These are phyloP conservation scores for Scedosporium dehoogii DNA, from an alignment of 2,329 filamentous ascomycete genomes.

Conservation along the genomic window DNA sequence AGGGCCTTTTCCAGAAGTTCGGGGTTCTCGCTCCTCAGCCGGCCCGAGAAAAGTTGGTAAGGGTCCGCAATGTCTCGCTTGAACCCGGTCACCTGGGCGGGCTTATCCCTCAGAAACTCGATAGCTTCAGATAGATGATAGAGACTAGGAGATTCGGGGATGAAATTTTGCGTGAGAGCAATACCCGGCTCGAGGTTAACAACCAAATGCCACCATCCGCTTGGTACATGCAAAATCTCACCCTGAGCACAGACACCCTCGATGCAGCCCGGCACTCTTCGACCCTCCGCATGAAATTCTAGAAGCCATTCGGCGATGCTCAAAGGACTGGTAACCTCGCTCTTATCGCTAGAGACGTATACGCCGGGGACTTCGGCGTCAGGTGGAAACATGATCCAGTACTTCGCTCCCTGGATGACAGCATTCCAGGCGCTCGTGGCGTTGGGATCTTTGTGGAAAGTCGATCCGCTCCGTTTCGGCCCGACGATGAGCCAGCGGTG, in stretches of 20 bases:
- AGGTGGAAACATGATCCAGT: slow-evolving; percentile 97
- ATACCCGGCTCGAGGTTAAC: slow-evolving; percentile 79
- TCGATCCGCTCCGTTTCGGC: slow-evolving; percentile 77
- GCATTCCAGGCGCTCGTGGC: slow-evolving; percentile 85
- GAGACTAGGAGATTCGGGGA: slow-evolving; percentile 50
- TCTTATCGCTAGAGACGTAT: slow-evolving; percentile 78
- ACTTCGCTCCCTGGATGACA: slow-evolving; percentile 79
- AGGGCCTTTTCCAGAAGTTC: slow-evolving; percentile 58
- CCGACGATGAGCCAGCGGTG: slow-evolving; percentile 90
- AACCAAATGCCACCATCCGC: slow-evolving; percentile 94
- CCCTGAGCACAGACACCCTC: slow-evolving; percentile 79
- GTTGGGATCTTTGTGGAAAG: slow-evolving; percentile 81
- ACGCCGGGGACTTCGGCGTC: slow-evolving; percentile 74
- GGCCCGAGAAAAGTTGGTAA: slow-evolving; percentile 63
- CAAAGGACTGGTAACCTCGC: slow-evolving; percentile 85
- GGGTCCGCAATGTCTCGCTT: slow-evolving; percentile 59
- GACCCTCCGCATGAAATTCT: slow-evolving; percentile 76
- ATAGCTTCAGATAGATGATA: slow-evolving; percentile 63
- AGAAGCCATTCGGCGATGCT: slow-evolving; percentile 97
- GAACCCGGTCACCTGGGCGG: slow-evolving; percentile 84
- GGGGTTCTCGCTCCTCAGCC: slow-evolving; percentile 53
- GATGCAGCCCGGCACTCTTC: slow-evolving; percentile 62
- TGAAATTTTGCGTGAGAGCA: slow-evolving; percentile 92
- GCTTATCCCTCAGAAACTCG: slow-evolving; percentile 69
- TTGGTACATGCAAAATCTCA: slow-evolving; percentile 85